Percentiles rank a stretch among this genome's conserved stretches.
Conservation (phyloP, 1,139 yeast species). For the Blastobotrys raffinosifermentans region DNA sequence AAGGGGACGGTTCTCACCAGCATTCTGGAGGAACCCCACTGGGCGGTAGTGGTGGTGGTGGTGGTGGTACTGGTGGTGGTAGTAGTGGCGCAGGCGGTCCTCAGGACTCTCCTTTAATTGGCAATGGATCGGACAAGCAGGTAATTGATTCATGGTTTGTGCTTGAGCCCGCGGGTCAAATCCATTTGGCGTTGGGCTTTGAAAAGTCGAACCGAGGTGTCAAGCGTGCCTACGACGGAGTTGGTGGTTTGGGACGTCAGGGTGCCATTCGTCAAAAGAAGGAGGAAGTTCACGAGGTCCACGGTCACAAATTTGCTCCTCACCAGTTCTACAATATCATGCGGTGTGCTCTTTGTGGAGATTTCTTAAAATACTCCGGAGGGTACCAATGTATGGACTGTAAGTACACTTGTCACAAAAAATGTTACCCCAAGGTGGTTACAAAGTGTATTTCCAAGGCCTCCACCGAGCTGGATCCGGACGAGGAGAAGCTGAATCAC, state of each 20-base stretch:
- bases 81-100: slow-evolving; percentile 5
- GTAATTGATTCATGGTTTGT: slow-evolving; percentile 77
- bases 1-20: background rate
- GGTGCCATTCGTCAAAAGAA: slow-evolving; percentile 96
- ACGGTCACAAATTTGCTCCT: slow-evolving; percentile 94
- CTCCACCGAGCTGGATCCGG: slow-evolving; percentile 74
- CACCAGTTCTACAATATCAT: slow-evolving; percentile 92
- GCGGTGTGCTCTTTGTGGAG: slow-evolving; percentile 97
- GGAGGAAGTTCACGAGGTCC: slow-evolving; percentile 91
- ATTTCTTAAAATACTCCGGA: slow-evolving; percentile 76
- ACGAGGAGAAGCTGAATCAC: slow-evolving; percentile 88
- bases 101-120: background rate
- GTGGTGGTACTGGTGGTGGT: slow-evolving; percentile 5
- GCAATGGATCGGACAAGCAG: slow-evolving; percentile 5
- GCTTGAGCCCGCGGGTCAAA: slow-evolving; percentile 91
- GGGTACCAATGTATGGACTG: slow-evolving; percentile 97
- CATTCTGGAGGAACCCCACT: too few relatives aligned
- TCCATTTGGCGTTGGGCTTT: slow-evolving; percentile 69
- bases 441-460: slow-evolving; percentile 93
- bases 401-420: slow-evolving; percentile 86
- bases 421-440: slow-evolving; percentile 89
- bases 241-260: slow-evolving; percentile 88
- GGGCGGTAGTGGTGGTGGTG: background rate
- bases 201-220: slow-evolving; percentile 55
- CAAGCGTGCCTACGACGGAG: slow-evolving; percentile 40